A percentile compares a stretch with the other conserved stretches of the same genome.
Conservation (phyloP, 345 rosid species). For the Turnera subulata region DNA sequence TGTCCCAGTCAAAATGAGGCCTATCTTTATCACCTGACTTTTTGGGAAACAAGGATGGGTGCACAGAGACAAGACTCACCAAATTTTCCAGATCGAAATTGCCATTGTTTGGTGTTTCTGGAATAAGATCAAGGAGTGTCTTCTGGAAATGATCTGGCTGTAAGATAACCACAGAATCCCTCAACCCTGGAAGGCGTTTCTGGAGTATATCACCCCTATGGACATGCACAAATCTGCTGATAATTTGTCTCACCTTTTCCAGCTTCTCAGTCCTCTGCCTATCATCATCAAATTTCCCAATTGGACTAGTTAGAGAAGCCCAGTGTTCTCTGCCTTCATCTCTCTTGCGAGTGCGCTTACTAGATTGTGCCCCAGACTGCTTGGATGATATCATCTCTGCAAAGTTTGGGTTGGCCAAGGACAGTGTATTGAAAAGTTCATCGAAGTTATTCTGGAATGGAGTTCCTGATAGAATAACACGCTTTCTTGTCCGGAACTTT, state of each 20-base stretch:
- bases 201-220: slow-evolving; percentile 55
- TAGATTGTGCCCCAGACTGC: neutral
- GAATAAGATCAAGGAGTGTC: slow-evolving; percentile 28
- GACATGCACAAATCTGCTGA: slow-evolving; percentile 68
- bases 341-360: neutral
- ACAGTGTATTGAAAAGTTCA: slow-evolving; percentile 58
- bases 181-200: slow-evolving; percentile 62
- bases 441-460: slow-evolving; percentile 76
- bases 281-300: slow-evolving; percentile 24
- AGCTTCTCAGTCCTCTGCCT: slow-evolving; percentile 11
- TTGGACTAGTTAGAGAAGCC: slow-evolving; percentile 28
- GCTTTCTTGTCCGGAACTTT: slow-evolving; percentile 45
- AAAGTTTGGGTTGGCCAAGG: slow-evolving; percentile 47
- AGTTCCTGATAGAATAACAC: slow-evolving; percentile 76
- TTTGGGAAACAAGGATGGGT: slow-evolving; percentile 47
- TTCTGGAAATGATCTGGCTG: slow-evolving; percentile 41
- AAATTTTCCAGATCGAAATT: slow-evolving; percentile 25
- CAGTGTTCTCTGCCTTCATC: slow-evolving; percentile 28
- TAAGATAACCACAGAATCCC: slow-evolving; percentile 50
- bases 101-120: slow-evolving; percentile 8
- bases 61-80: slow-evolving; percentile 50
- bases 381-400: slow-evolving; percentile 3
- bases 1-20: slow-evolving; percentile 5
- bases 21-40: slow-evolving; percentile 8
- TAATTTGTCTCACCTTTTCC: slow-evolving; percentile 26